Evolutionary conservation across 768 basidiomycete genomes (phyloP), one percentile per base, ranked within the genome.

Genomic region (Cystofilobasidium macerans): DNA sequence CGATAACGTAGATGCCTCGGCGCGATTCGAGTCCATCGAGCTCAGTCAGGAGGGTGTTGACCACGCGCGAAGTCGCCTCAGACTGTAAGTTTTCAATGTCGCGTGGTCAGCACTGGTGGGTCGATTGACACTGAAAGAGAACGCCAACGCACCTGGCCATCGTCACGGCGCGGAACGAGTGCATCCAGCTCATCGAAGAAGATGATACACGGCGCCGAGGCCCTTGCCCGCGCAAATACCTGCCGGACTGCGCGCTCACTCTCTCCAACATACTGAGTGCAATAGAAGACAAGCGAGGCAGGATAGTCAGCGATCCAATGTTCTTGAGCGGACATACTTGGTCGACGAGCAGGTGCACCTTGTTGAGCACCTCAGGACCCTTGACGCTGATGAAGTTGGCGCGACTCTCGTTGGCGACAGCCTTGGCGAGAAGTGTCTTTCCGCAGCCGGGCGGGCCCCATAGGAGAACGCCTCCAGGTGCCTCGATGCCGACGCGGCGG

Each of bases 371-470:
- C 73, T 99, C 95, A 0, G 95, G 95, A 0, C 95, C 95, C 73
- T 98, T 98, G 59, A 98, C 88, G 72, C 90, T 93, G 73, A 99
- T 97, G 72, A 99, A 98, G 76, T 92, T 98, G 16, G 95, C 95
- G 69, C 83, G 80, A 61, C 86, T 88, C 78, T 97, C 95, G 74
- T 92, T 97, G 12, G 95, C 95, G 6, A 98, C 94, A 0, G 94
- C 95, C 74, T 97, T 98, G 0, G 95, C 95, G n/a, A 99, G 79
- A 33, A 99, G 74, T 0, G 95, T 99, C 78, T 98, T 99, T 6
- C 95, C 95, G 73, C 94, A 98, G 13, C 95, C 95, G 0, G 95
- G 94, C 30, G 95, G 95, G 35, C 95, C 95, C 95, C 95, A 98
- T n/a, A 98, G 77, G 38, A 98, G 78, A 3, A 98, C 95, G 0